A percentile compares a stretch with the other conserved stretches of the same genome.
Evolutionary conservation across 2,329 filamentous ascomycete genomes (phyloP).

Genomic region (Coniochaeta pulveracea): DNA sequence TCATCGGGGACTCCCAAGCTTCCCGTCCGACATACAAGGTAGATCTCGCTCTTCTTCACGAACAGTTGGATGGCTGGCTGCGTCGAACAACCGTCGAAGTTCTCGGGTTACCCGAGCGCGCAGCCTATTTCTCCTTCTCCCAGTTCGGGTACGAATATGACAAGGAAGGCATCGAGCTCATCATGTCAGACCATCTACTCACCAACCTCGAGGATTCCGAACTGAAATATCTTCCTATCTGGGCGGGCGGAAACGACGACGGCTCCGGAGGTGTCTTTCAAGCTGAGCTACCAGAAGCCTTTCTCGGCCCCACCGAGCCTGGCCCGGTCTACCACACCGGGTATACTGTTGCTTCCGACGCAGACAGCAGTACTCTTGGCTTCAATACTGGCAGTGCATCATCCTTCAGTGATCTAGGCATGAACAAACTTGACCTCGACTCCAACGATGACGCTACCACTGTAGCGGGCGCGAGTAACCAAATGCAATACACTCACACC

Average conservation of each 20-base stretch:
- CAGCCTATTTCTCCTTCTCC: constrained; percentile 1
- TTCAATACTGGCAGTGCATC: constrained; percentile 15
- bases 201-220: constrained; percentile 44
- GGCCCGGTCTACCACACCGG: constrained; percentile 36
- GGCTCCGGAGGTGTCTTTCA: constrained; percentile 39
- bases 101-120: not conserved
- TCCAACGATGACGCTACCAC: constrained; percentile 10
- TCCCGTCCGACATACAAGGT: constrained; percentile 3
- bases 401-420: constrained; percentile 15
- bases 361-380: constrained; percentile 18
- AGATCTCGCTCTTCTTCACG: not conserved
- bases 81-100: no score
- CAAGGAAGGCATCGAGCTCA: constrained; percentile 17
- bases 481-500: no score
- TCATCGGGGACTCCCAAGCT: not conserved
- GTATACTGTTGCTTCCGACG: constrained; percentile 19
- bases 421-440: constrained; percentile 20
- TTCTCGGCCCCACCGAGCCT: constrained; percentile 32
- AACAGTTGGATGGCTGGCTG: constrained; percentile 6
- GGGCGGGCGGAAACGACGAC: constrained; percentile 47
- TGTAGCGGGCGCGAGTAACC: no score
- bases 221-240: constrained; percentile 51
- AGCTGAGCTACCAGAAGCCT: constrained; percentile 24
- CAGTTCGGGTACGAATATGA: constrained; percentile 8
- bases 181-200: constrained; percentile 31